phyloP scores from a whole-genome alignment of 345 rosid species.

The Mercurialis annua region DNA sequence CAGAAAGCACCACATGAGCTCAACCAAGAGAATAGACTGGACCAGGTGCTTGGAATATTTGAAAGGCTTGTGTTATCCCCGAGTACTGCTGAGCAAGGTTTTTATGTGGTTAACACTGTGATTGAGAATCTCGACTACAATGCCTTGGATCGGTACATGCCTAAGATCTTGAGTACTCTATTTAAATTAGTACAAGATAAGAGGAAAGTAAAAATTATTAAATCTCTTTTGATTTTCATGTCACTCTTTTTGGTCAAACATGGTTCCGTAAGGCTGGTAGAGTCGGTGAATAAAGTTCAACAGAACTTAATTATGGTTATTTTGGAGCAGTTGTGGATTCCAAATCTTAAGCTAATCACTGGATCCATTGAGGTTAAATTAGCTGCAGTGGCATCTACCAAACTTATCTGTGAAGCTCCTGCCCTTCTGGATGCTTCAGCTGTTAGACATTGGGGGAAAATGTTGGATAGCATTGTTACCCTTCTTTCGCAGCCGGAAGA shows the following conservation, averaged over 20 bases:
- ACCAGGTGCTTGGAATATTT: constrained; percentile 87
- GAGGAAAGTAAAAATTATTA: constrained; percentile 62
- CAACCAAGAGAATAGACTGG: constrained; percentile 67
- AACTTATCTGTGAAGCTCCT: constrained; percentile 78
- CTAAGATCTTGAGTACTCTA: constrained; percentile 67
- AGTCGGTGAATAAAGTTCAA: constrained; percentile 81
- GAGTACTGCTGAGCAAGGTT: constrained; percentile 92
- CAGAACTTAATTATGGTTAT: constrained; percentile 50
- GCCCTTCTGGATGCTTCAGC: constrained; percentile 61
- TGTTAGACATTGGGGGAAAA: constrained; percentile 65
- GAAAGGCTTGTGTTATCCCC: constrained; percentile 60
- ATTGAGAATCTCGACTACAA: constrained; percentile 74
- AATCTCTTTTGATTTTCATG: constrained; percentile 78
- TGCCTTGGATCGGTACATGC: constrained; percentile 56
- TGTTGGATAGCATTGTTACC: constrained; percentile 78
- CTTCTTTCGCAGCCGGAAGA: constrained; percentile 84
- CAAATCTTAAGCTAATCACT: constrained; percentile 68
- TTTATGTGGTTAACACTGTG: constrained; percentile 86
- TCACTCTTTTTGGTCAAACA: constrained; percentile 93
- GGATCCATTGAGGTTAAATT: constrained; percentile 74
- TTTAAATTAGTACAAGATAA: constrained; percentile 68
- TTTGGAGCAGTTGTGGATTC: constrained; percentile 88
- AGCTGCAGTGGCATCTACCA: constrained; percentile 74
- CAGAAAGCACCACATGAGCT: constrained; percentile 85
- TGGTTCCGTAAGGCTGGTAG: constrained; percentile 58